Evolutionary conservation across 352 stramenopile species (phyloP).

Genomic region (Phytopythium cucurbitacearum): DNA sequence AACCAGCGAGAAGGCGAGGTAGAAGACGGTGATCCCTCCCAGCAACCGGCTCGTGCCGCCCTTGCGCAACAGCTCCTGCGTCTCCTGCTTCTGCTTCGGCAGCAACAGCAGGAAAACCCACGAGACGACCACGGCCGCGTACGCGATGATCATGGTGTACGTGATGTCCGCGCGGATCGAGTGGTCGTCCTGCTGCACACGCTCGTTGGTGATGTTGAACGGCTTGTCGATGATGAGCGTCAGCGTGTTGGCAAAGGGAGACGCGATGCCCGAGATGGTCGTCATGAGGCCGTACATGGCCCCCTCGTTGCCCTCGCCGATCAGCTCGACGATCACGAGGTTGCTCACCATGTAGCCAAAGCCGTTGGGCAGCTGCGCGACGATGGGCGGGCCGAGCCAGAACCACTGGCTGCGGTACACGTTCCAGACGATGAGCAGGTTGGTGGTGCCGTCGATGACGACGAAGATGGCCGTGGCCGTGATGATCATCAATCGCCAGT

Average conservation of each 20-base stretch:
- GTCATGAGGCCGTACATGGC: conserved; percentile 42
- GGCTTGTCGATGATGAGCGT: conserved; percentile 28
- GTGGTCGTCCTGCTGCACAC: conserved; percentile 26
- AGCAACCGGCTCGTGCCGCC: conserved; percentile 23
- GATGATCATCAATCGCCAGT: conserved; percentile 32
- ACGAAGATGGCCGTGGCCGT: conserved; percentile 17
- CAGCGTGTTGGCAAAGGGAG: conserved; percentile 27
- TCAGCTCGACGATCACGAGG: conserved; percentile 31
- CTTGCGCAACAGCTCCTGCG: conserved; percentile 22
- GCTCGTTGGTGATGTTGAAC: conserved; percentile 27
- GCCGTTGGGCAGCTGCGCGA: conserved; percentile 24
- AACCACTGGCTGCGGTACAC: conserved; percentile 39
- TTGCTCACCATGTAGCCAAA: conserved; percentile 36
- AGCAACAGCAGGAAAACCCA: conserved; percentile 27
- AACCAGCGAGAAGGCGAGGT: conserved; percentile 26
- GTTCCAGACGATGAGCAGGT: conserved; percentile 30
- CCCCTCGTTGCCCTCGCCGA: conserved; percentile 38
- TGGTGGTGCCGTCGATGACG: conserved; percentile 24
- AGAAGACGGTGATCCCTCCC: conserved; percentile 22
- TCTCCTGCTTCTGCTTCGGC: conserved; percentile 33
- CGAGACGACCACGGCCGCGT: conserved; percentile 22
- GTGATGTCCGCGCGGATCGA: conserved; percentile 29
- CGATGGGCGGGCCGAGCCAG: conserved; percentile 29
- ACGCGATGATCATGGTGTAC: conserved; percentile 40
- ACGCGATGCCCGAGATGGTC: conserved; percentile 30